Evolutionary conservation across 805 yeast species (phyloP).

Genomic region (Candida methanosorbosa): DNA sequence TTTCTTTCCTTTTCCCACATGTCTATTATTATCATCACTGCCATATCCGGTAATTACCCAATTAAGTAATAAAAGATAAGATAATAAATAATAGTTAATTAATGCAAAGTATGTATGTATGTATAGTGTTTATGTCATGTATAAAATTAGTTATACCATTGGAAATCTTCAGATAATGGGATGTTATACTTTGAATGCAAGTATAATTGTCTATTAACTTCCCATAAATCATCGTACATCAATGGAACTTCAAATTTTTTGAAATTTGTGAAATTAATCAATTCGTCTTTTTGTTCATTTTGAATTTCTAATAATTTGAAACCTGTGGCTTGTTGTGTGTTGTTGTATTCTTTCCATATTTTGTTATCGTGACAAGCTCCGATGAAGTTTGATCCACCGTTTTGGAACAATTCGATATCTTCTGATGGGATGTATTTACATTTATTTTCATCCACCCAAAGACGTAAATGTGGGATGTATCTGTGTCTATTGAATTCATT

Average conservation of each 20-base stretch:
- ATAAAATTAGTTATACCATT: no score
- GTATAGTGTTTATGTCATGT: no score
- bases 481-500: conserved; percentile 18
- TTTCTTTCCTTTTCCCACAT: no score
- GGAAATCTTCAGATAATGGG: conserved; percentile 3
- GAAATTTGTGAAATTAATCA: conserved; percentile 7
- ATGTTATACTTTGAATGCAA: conserved; percentile 13
- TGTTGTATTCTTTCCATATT: conserved; percentile 30
- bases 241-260: conserved; percentile 16
- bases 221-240: conserved; percentile 19
- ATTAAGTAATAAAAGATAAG: no score
- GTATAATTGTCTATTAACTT: conserved; percentile 9
- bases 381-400: conserved; percentile 26
- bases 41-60: no score
- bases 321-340: conserved; percentile 20
- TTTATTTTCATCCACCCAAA: conserved; percentile 28
- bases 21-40: no score
- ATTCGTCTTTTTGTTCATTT: conserved; percentile 3
- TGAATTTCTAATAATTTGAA: conserved; percentile 15
- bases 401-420: conserved; percentile 25
- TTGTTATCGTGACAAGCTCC: conserved; percentile 33
- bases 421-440: conserved; percentile 33
- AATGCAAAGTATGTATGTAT: no score
- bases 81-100: no score
- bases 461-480: conserved; percentile 26